phyloP scores from a whole-genome alignment of 78 protist species.

The Chrysochromulina tobinii region DNA sequence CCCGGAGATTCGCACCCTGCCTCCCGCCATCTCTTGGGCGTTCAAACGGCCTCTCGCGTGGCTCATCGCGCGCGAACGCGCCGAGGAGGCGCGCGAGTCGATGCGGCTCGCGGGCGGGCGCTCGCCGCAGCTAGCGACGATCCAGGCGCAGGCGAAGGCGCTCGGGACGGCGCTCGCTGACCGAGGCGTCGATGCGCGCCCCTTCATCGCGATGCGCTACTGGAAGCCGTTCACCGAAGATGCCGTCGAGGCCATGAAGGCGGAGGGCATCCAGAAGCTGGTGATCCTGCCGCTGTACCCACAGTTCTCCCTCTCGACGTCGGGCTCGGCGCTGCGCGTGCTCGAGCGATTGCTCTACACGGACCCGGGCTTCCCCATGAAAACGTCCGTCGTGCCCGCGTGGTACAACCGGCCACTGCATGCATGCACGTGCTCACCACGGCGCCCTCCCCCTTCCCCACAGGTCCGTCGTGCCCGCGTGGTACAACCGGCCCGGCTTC shows the following conservation, averaged over 20 bases:
- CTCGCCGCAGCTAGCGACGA: not conserved
- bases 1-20: conserved; percentile 35
- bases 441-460: no score
- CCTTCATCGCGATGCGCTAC: conserved; percentile 48
- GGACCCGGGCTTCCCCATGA: not conserved
- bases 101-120: not conserved
- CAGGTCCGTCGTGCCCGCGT: not conserved
- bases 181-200: not conserved
- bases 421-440: no score
- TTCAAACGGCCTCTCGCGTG: not conserved
- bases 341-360: not conserved
- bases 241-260: not conserved
- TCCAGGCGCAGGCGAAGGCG: not conserved
- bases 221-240: conserved; percentile 49
- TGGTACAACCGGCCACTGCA: conserved; percentile 7
- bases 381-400: not conserved
- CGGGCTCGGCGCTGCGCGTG: conserved; percentile 29
- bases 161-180: not conserved
- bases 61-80: not conserved
- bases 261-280: not conserved
- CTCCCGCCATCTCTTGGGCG: not conserved
- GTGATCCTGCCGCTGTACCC: conserved; percentile 18
- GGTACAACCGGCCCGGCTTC: conserved; percentile 17
- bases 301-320: conserved; percentile 42
- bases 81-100: not conserved